Base-by-base conservation (phyloP, 139 green algal genomes). In the Picocystis salinarum region DNA sequence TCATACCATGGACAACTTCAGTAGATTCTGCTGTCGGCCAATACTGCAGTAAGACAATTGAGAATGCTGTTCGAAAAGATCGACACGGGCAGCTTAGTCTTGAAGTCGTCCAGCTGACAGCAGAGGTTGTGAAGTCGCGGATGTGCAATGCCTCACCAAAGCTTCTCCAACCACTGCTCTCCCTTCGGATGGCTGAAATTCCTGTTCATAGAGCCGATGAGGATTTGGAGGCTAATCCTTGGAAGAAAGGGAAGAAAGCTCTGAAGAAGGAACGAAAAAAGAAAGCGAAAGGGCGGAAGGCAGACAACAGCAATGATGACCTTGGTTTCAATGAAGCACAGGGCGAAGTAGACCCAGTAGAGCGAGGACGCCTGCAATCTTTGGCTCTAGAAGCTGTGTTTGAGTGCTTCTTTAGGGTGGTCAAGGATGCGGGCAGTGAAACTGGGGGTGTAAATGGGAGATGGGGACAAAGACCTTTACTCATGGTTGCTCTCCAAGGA, bases 81-180 rank as follows among this genome's bases (percentile, higher is more conserved):
- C 62, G 6, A n/a, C 28, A 56, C 3, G 59, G 59, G 6, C 50
- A 61, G 0, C 31, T 60, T 5, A 51, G 44, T 12, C 50, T 78
- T 24, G 67, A 80, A 46, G 74, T 68, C 12, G 67, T 86, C 52
- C 79, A 94, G 71, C 71, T 94, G 34, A 57, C 92, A 26, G 83
- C 83, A 4, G 83, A 94, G 46, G 55, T 94, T 23, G 72, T 92
- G 33, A 62, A 58, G 36, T 40, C 31, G 19, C 41, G 46, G 48
- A 74, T 71, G 45, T 89, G 77, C 42, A 23, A 31, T 10, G 57
- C 34, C 29, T 56, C 45, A 1, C 62, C 72, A 3, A 34, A 70
- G 20, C 55, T 77, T 27, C 12, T 55, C 17, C 13, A 17, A 39
- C 20, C n/a, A 20, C 19, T 55, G 12, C 11, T 51, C 7, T 9